Evolutionary conservation across 139 green algal genomes (phyloP), one percentile per base, ranked within the genome.

Genomic region (Parachlorella kessleri): DNA sequence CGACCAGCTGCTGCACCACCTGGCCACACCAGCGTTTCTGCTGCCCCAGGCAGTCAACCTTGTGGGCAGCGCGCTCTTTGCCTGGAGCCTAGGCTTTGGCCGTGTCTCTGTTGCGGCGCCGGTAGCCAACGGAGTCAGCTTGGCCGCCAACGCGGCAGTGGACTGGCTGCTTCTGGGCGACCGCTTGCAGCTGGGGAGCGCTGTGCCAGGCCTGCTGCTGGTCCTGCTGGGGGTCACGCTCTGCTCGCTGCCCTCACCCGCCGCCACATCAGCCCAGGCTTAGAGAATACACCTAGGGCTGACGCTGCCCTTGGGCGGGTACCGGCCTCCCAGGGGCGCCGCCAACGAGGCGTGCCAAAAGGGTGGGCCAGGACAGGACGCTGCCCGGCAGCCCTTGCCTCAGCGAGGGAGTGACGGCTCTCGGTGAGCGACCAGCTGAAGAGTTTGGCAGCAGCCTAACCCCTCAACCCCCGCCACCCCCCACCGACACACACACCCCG

Each of bases 161-260:
- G 92, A 95, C 69, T 32, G 90, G 55, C 41, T 83, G 3, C n/a
- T n/a, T n/a, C 80, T 97, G 10, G 91, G 92, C 0, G 86, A 96
- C 55, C 70, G 26, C 6, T 83, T 90, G 42, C 26, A 65, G 1
- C 40, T 89, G n/a, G 6, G 26, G 1, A 65, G 55, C 9, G 78
- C 91, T 14, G 5, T 84, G 9, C 75, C 84, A 7, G 92, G 92
- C 37, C 70, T 88, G 6, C 14, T 76, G 7, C 76, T 93, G 4
- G 80, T 96, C 6, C 66, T 70, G 7, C 33, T 77, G 2, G 93
- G 93, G 37, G 78, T 94, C n/a, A 68, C 84, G 42, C 78, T 97
- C 10, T 96, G 92, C 68, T 76, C 72, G 37, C 54, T 81, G 66
- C 10, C 24, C 59, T 55, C 5, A 37, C 8, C 35, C 36, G 55